Evolutionary conservation across 495 filamentous ascomycete species (phyloP), one percentile per base, ranked within the genome.

Genomic region (Arthonia radiata): DNA sequence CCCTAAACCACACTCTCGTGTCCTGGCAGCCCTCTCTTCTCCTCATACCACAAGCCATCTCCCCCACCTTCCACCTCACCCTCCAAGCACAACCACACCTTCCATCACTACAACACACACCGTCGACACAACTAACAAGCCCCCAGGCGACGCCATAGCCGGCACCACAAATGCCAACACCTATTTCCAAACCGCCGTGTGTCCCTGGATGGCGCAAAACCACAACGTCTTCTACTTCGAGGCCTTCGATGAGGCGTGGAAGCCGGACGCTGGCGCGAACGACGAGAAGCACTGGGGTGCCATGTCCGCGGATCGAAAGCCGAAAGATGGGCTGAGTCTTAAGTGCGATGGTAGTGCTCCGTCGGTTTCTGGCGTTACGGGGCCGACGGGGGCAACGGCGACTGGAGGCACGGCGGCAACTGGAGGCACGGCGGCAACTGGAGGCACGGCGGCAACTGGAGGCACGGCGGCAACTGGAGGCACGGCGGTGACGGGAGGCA

Each of bases 241-340:
- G 58, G 75, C 76, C 24, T 80, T 75, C 42, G 71, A 76, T 37
- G 72, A 78, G 64, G 50, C 63, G 31, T 79, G 70, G 66, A 83
- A 83, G 67, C 72, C 72, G 30, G 64, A 76, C 41, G 66, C 71
- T 44, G 75, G 75, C 30, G 35, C 50, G n/a, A 57, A 52, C 37
- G 59, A 73, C 37, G 76, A 83, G 63, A 69, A 60, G 26, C 64
- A 73, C 39, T 83, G 76, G 76, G 76, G 76, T 38, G 63, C 71
- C 4, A 74, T 63, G 57, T 67, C 56, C 14, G 54, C 52, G 1
- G 57, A 69, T 33, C 56, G 71, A 32, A 55, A 53, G 37, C 22
- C 50, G 33, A 79, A 81, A n/a, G n/a, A n/a, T n/a, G n/a, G n/a
- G n/a, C n/a, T n/a, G n/a, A n/a, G n/a, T n/a, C n/a, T n/a, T n/a